Conservation (phyloP, 495 filamentous ascomycete species). For the Cercophora samala region DNA sequence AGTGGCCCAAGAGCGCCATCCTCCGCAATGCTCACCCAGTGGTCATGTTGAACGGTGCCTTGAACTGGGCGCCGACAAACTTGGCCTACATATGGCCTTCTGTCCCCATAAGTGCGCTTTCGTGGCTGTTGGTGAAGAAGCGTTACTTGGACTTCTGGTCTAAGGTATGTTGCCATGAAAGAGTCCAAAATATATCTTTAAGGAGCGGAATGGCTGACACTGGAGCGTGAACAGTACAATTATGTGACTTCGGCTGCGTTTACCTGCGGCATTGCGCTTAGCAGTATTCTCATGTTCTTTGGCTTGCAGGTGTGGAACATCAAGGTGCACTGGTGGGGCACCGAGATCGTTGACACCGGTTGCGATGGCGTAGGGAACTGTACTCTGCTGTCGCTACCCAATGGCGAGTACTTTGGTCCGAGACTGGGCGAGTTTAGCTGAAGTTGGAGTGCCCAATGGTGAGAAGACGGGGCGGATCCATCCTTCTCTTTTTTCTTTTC, state of each 20-base stretch:
- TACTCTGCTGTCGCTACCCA: slow-evolving; percentile 21
- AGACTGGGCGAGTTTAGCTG: slow-evolving; percentile 32
- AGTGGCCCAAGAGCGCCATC: slow-evolving; percentile 32
- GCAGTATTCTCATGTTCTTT: slow-evolving; percentile 43
- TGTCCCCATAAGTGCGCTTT: slow-evolving; percentile 38
- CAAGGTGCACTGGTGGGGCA: slow-evolving; percentile 45
- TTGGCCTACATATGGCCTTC: slow-evolving; percentile 39
- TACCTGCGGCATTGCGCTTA: slow-evolving; percentile 39
- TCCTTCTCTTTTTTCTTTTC: not conserved
- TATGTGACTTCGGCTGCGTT: slow-evolving; percentile 41
- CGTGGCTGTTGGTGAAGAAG: slow-evolving; percentile 39
- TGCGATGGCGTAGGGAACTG: slow-evolving; percentile 33
- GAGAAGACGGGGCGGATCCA: not conserved
- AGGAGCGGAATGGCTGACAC: not conserved
- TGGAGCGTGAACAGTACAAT: slow-evolving; percentile 35
- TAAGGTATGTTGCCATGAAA: slow-evolving; percentile 30
- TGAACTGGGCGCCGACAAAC: slow-evolving; percentile 40
- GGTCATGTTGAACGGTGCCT: slow-evolving; percentile 36
- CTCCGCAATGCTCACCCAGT: slow-evolving; percentile 42
- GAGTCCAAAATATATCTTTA: not conserved
- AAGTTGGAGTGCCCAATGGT: not conserved
- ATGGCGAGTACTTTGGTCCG: slow-evolving; percentile 41
- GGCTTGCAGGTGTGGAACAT: slow-evolving; percentile 34
- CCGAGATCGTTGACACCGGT: slow-evolving; percentile 30
- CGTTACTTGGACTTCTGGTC: slow-evolving; percentile 40